A percentile compares a stretch with the other conserved stretches of the same genome.
These are phyloP conservation scores for Limnomonas spitsbergensis DNA, from an alignment of 139 green algal species.

Conservation along the genomic window DNA sequence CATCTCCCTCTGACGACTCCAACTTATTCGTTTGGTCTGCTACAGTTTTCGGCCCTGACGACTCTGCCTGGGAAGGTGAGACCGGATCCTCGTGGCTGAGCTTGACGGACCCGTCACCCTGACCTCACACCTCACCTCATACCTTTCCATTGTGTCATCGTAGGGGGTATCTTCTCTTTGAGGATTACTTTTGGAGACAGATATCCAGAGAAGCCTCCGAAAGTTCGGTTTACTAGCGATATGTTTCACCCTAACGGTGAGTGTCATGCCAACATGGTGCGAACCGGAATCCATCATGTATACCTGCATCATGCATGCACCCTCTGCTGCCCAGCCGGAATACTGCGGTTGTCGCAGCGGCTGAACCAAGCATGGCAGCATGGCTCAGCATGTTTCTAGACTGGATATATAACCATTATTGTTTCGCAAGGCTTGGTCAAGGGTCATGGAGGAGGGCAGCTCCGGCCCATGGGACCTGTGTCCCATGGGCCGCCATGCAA, in stretches of 20 bases:
- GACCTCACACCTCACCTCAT: not conserved
- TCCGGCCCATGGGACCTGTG: too few relatives aligned
- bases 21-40: constrained; percentile 76
- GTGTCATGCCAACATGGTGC: not conserved
- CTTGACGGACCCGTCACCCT: not conserved
- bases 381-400: too few relatives aligned
- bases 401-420: too few relatives aligned
- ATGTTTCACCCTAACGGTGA: constrained; percentile 81
- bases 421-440: too few relatives aligned
- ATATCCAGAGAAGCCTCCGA: constrained; percentile 84
- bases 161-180: constrained; percentile 82
- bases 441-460: too few relatives aligned
- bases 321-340: too few relatives aligned
- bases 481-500: too few relatives aligned
- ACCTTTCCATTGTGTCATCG: not conserved
- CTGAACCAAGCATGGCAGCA: too few relatives aligned
- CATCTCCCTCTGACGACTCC: constrained; percentile 59
- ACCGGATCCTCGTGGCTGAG: not conserved
- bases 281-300: too few relatives aligned
- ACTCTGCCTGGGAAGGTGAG: constrained; percentile 66
- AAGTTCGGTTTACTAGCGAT: constrained; percentile 84
- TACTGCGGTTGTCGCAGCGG: too few relatives aligned
- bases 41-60: constrained; percentile 65
- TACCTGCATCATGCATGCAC: too few relatives aligned
- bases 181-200: constrained; percentile 80